These are phyloP conservation scores for Russula brevipes DNA, from an alignment of 768 basidiomycete genomes.

Conservation along the genomic window DNA sequence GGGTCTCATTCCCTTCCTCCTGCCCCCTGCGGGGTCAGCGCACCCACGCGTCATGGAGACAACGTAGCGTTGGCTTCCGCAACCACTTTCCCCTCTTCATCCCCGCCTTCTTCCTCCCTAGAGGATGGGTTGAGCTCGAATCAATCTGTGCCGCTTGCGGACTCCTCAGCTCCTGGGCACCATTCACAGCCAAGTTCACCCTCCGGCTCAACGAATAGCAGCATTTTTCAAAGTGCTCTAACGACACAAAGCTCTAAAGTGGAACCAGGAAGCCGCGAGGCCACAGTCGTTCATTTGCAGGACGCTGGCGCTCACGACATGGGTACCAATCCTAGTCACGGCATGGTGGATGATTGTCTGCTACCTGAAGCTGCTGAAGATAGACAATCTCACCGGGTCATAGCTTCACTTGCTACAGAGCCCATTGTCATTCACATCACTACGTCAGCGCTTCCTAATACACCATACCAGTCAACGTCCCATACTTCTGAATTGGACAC, in stretches of 20 bases:
- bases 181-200: conserved; percentile 36
- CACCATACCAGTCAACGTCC: background rate
- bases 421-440: conserved; percentile 21
- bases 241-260: conserved; percentile 6
- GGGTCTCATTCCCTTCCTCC: conserved; percentile 24
- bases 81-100: conserved; percentile 37
- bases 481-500: background rate
- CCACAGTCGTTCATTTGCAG: conserved; percentile 1
- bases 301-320: background rate
- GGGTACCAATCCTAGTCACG: background rate
- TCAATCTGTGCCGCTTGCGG: conserved; percentile 65
- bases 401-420: conserved; percentile 21
- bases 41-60: background rate
- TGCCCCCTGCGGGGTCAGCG: background rate
- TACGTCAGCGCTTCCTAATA: conserved; percentile 7
- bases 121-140: conserved; percentile 41
- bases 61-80: conserved; percentile 43
- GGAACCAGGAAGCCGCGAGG: background rate
- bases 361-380: background rate
- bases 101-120: background rate
- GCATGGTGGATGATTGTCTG: background rate
- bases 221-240: conserved; percentile 71
- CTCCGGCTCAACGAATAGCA: conserved; percentile 47
- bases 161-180: conserved; percentile 55
- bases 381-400: conserved; percentile 6